A percentile compares a stretch with the other conserved stretches of the same genome.
phyloP scores from a whole-genome alignment of 2,329 filamentous ascomycete species.

The Fusarium illudens region DNA sequence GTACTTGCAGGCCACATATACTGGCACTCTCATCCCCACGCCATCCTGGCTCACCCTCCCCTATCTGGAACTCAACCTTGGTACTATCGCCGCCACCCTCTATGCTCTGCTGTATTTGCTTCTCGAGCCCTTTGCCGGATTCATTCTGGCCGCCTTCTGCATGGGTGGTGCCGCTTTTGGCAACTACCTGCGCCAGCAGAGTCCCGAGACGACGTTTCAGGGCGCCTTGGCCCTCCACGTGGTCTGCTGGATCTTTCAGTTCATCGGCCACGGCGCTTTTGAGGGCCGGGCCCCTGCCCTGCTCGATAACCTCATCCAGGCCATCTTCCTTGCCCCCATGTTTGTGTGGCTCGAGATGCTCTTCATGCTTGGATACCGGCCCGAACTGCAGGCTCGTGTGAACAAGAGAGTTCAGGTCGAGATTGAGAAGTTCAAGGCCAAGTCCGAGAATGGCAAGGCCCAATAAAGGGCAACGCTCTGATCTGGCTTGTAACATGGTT shows the following conservation, averaged over 20 bases:
- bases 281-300: slow-evolving; percentile 89
- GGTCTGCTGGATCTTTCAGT: slow-evolving; percentile 86
- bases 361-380: slow-evolving; percentile 89
- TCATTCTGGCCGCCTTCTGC: slow-evolving; percentile 77
- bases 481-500: background rate
- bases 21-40: slow-evolving; percentile 68
- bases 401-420: slow-evolving; percentile 79
- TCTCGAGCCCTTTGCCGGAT: slow-evolving; percentile 92
- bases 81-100: slow-evolving; percentile 69
- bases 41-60: slow-evolving; percentile 74
- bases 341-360: slow-evolving; percentile 97
- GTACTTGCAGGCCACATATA: slow-evolving; percentile 64
- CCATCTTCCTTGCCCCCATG: slow-evolving; percentile 90
- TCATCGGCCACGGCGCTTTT: slow-evolving; percentile 88
- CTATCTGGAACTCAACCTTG: slow-evolving; percentile 71
- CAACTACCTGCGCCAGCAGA: slow-evolving; percentile 75
- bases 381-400: slow-evolving; percentile 83
- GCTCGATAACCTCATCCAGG: slow-evolving; percentile 90
- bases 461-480: slow-evolving; percentile 48
- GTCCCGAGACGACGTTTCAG: slow-evolving; percentile 59
- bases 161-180: slow-evolving; percentile 76
- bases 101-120: slow-evolving; percentile 87
- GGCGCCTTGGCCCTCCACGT: slow-evolving; percentile 73
- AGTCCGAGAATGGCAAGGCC: slow-evolving; percentile 64
- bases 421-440: slow-evolving; percentile 75